Conservation (phyloP, 331 rosid species). For the Malus hybrid region DNA sequence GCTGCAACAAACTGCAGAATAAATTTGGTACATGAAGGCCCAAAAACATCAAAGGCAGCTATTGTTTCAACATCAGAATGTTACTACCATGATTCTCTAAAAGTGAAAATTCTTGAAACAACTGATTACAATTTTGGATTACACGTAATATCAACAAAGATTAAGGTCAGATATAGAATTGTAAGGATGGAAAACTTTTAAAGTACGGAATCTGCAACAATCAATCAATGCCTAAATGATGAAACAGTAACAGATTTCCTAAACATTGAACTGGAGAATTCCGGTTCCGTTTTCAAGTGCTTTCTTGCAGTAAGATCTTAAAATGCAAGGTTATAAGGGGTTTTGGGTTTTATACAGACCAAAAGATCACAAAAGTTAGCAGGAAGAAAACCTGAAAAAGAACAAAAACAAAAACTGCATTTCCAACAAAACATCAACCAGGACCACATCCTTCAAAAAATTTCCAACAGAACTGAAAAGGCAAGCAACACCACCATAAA, state of each 20-base stretch:
- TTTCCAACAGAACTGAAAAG: not conserved
- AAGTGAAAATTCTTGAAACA: not conserved
- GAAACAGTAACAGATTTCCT: not conserved
- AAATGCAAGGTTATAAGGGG: not conserved
- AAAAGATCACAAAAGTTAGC: not conserved
- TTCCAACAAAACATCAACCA: not conserved
- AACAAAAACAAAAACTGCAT: not conserved
- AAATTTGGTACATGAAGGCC: slow-evolving; percentile 1
- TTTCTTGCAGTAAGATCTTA: not conserved
- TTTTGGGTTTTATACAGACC: not conserved
- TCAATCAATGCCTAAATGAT: not conserved
- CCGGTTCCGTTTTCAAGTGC: not conserved
- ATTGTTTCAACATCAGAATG: not conserved
- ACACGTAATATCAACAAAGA: not conserved
- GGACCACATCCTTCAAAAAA: too few relatives aligned
- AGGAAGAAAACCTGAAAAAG: not conserved
- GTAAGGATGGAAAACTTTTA: not conserved
- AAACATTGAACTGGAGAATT: not conserved
- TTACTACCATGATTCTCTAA: too few relatives aligned
- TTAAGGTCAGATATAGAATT: not conserved
- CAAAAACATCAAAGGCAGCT: not conserved
- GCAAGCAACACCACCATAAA: not conserved
- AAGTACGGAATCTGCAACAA: not conserved
- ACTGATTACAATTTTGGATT: not conserved
- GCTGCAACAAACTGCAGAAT: slow-evolving; percentile 82